phyloP scores from a whole-genome alignment of 2,329 filamentous ascomycete genomes.

The Pseudogymnoascus sp. region DNA sequence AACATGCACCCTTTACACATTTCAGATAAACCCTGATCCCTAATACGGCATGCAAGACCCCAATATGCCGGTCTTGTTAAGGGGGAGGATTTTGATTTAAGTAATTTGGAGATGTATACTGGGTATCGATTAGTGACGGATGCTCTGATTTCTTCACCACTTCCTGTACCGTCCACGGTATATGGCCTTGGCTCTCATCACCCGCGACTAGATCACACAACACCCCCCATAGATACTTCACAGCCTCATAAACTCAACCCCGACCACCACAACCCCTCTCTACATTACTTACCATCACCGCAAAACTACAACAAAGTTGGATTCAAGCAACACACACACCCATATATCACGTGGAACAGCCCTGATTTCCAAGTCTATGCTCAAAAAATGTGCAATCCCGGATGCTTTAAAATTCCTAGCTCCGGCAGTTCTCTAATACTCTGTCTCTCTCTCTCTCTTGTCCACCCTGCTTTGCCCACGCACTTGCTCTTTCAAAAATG shows the following conservation, averaged over 20 bases:
- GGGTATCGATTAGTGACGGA: neutral
- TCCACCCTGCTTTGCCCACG: neutral
- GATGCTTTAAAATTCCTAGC: slow-evolving; percentile 6
- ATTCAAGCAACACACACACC: neutral
- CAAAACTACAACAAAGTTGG: neutral
- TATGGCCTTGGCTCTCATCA: neutral
- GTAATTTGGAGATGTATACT: neutral
- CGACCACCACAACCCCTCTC: too few relatives aligned
- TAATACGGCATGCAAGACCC: neutral
- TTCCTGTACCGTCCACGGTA: too few relatives aligned
- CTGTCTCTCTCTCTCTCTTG: neutral
- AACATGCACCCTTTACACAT: neutral
- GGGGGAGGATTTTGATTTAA: too few relatives aligned
- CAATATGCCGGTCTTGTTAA: neutral
- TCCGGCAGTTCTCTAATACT: slow-evolving; percentile 5
- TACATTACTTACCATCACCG: neutral
- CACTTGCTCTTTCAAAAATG: neutral
- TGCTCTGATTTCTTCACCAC: neutral
- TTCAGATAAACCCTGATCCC: neutral
- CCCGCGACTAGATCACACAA: neutral
- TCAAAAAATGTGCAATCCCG: slow-evolving; percentile 6
- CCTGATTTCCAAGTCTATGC: neutral
- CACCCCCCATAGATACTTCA: neutral
- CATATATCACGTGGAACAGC: neutral
- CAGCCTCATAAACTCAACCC: neutral